phyloP scores from a whole-genome alignment of 2,329 filamentous ascomycete genomes.

The Penicillium sp. region DNA sequence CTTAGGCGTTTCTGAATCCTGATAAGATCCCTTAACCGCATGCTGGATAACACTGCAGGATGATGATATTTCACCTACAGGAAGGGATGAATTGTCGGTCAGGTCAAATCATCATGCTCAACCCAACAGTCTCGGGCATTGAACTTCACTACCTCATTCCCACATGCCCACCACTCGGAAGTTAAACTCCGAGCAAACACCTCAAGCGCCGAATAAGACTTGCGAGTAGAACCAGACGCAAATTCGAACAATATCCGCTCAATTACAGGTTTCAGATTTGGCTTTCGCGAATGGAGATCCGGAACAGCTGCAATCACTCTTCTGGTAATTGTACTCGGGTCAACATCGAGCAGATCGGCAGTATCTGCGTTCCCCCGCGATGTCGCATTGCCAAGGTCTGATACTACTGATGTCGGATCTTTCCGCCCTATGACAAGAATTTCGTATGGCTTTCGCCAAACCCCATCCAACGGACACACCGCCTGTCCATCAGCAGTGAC shows the following conservation, averaged over 20 bases:
- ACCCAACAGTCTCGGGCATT: slow-evolving; percentile 57
- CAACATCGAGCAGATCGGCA: slow-evolving; percentile 6
- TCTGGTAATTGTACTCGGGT: slow-evolving; percentile 34
- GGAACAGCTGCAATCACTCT: slow-evolving; percentile 60
- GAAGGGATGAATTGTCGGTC: background rate
- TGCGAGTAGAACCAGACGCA: background rate
- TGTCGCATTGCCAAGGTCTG: slow-evolving; percentile 8
- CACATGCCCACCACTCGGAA: slow-evolving; percentile 62
- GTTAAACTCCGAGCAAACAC: slow-evolving; percentile 62
- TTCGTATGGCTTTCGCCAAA: slow-evolving; percentile 64
- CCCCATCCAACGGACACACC: slow-evolving; percentile 51
- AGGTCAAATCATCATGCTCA: slow-evolving; percentile 2
- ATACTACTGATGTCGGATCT: slow-evolving; percentile 18
- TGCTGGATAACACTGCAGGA: background rate
- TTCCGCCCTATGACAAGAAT: slow-evolving; percentile 50
- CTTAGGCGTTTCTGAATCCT: background rate
- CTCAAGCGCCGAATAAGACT: slow-evolving; percentile 54
- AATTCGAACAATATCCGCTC: slow-evolving; percentile 46
- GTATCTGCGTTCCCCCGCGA: background rate
- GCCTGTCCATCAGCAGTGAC: slow-evolving; percentile 55
- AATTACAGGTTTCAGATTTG: slow-evolving; percentile 58
- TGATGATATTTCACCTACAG: background rate
- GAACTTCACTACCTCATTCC: slow-evolving; percentile 63
- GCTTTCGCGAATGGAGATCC: slow-evolving; percentile 66
- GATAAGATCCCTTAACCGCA: background rate